Evolutionary conservation across 805 yeast species (phyloP).

Genomic region (Saturnispora silvae): DNA sequence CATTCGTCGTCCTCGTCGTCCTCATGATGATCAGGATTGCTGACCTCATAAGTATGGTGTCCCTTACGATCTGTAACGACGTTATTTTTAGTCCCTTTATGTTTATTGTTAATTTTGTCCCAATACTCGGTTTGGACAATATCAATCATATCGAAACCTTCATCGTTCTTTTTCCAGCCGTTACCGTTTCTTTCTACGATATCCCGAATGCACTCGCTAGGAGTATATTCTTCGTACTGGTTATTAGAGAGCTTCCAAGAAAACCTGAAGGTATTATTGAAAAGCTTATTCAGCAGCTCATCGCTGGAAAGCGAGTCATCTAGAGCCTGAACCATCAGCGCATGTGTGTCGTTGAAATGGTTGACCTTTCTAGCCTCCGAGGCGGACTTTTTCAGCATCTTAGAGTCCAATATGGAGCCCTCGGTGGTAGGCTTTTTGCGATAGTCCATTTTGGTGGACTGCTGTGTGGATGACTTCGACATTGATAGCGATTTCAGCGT

Average conservation of each 20-base stretch:
- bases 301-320: constrained; percentile 3
- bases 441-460: too few relatives aligned
- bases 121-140: constrained; percentile 18
- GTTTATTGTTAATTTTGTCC: constrained; percentile 3
- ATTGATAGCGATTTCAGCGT: too few relatives aligned
- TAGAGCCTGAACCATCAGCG: constrained; percentile 11
- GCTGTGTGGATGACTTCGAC: too few relatives aligned
- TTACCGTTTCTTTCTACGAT: constrained; percentile 55
- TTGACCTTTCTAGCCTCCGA: too few relatives aligned
- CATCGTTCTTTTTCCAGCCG: constrained; percentile 50
- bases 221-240: constrained; percentile 38
- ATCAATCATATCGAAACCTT: constrained; percentile 33
- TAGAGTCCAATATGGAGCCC: constrained; percentile 1
- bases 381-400: too few relatives aligned
- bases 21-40: neutral
- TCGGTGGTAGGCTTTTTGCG: too few relatives aligned
- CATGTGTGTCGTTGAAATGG: constrained; percentile 4
- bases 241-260: constrained; percentile 22
- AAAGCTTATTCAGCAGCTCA: constrained; percentile 14
- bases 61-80: neutral
- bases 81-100: neutral
- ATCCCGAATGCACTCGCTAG: constrained; percentile 65
- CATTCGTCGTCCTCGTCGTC: constrained; percentile 7
- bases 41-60: too few relatives aligned
- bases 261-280: constrained; percentile 24